Evolutionary conservation across 2,329 filamentous ascomycete genomes (phyloP).

Genomic region (Clonostachys rhizophaga): DNA sequence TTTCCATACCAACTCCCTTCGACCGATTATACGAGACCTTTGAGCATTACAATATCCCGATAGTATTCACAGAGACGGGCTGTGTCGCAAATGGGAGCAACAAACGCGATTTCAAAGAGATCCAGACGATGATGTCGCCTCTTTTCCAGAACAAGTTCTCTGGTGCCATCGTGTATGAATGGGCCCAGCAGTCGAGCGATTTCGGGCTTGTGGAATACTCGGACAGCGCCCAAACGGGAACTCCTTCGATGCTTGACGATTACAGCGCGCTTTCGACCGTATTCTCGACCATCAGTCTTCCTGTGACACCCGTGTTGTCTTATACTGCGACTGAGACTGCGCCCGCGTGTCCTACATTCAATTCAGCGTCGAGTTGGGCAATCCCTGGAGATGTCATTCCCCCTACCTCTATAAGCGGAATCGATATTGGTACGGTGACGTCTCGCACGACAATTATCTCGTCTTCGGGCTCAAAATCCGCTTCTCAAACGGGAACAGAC

Average conservation of each 20-base stretch:
- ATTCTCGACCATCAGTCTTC: not conserved
- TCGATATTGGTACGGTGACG: no score
- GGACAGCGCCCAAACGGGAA: not conserved
- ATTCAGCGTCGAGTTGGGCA: no score
- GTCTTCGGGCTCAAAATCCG: no score
- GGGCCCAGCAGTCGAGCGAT: not conserved
- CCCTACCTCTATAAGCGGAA: no score
- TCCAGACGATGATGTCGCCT: not conserved
- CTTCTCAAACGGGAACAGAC: no score
- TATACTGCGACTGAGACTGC: not conserved
- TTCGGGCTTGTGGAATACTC: slow-evolving; percentile 1
- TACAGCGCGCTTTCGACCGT: slow-evolving; percentile 1
- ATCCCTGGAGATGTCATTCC: no score
- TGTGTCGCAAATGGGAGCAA: not conserved
- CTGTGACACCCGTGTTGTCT: not conserved
- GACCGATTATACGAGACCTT: slow-evolving; percentile 1
- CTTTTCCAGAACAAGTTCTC: slow-evolving; percentile 1
- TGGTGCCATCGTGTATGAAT: not conserved
- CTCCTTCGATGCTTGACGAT: not conserved
- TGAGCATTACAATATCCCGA: not conserved
- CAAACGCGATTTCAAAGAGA: not conserved
- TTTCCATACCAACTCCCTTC: not conserved
- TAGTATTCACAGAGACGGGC: slow-evolving; percentile 1
- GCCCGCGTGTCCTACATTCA: not conserved
- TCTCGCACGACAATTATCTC: no score